Conservation (phyloP, 345 rosid species). For the Salix purpurea region DNA sequence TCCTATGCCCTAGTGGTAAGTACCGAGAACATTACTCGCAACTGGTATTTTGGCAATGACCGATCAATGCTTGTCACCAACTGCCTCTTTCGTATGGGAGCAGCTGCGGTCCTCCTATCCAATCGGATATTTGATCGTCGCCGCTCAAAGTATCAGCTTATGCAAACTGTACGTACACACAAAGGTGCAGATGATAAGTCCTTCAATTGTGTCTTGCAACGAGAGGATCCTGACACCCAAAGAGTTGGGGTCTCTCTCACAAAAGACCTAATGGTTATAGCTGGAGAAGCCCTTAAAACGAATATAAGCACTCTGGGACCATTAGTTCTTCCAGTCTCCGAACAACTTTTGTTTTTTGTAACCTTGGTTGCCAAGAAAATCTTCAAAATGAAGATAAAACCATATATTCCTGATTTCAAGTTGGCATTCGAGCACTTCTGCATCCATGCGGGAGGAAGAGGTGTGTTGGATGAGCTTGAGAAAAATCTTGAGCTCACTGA, state of each 20-base stretch:
- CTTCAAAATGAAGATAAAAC: conserved; percentile 54
- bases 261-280: conserved; percentile 85
- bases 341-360: conserved; percentile 65
- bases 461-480: conserved; percentile 81
- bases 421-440: conserved; percentile 87
- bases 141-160: conserved; percentile 21
- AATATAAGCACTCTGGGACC: conserved; percentile 88
- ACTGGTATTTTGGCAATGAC: conserved; percentile 21
- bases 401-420: conserved; percentile 80
- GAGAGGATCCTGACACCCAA: conserved; percentile 26
- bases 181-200: conserved; percentile 19
- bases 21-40: conserved; percentile 18
- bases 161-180: conserved; percentile 16
- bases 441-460: conserved; percentile 84
- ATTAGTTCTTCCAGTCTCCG: conserved; percentile 81
- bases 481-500: conserved; percentile 66
- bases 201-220: conserved; percentile 14
- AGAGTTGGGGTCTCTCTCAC: conserved; percentile 71
- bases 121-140: conserved; percentile 17
- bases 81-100: conserved; percentile 27
- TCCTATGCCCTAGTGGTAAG: conserved; percentile 25
- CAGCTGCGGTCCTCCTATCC: conserved; percentile 24
- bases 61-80: conserved; percentile 26
- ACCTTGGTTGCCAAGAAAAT: conserved; percentile 66
- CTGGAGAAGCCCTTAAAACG: conserved; percentile 86